Evolutionary conservation across 306 rosid species (phyloP), one percentile per base, ranked within the genome.

Genomic region (Dalbergia cochinchinensis): DNA sequence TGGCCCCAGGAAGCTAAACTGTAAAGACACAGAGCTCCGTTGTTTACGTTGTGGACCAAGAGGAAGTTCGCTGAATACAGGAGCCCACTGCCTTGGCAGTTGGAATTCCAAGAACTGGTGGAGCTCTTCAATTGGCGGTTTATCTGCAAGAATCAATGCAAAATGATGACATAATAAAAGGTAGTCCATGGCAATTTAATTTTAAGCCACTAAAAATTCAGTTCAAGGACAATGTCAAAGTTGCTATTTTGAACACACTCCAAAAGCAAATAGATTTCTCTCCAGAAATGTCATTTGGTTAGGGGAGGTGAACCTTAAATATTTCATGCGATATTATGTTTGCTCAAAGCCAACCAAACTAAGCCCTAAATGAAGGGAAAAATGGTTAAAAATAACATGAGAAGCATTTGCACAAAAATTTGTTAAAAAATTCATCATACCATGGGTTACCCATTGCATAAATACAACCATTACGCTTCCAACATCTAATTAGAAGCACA

Each of bases 81-180:
- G 99, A 45, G 99, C 99, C 99, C 99, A 94, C 82, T 92, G 99
- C 87, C 97, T 87, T 34, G 99, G 97, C 53, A 94, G 90, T 89
- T 94, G 99, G 85, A 94, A 94, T 86, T 92, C 99, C 91, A 94
- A 83, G 91, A 94, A 94, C 85, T 92, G 99, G 87, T 94, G 95
- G 72, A 94, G 97, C 89, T 94, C 97, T 86, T 86, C 92, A 84
- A 89, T 83, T 18, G 97, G 97, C 22, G 99, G 99, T 84, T 94
- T 94, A 83, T 94, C 99, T 94, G 91, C 86, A 81, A 65, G 65
- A 72, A 82, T 65, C 76, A 73, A 64, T 50, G 62, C 16, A 50
- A 71, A 79, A 67, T 65, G 76, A 79, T 70, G 48, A 48, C 64
- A 51, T 53, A 45, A 55, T 62, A 69, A 47, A 54, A 13, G 66